These are phyloP conservation scores for Alternaria sp. DNA, from an alignment of 2,329 filamentous ascomycete species.

Conservation along the genomic window DNA sequence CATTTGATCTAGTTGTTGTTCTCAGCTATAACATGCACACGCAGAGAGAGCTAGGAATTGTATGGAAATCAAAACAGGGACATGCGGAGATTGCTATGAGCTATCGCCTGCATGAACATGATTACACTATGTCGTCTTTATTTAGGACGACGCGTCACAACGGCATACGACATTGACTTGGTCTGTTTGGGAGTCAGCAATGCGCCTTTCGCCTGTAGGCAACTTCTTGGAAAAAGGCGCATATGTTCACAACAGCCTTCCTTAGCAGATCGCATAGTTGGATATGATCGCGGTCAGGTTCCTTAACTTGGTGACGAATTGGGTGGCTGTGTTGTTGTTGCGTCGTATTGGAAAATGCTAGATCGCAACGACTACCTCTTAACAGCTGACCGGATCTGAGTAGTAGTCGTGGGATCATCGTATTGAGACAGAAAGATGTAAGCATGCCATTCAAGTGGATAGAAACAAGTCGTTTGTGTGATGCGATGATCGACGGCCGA, in stretches of 20 bases:
- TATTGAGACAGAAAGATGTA: background rate
- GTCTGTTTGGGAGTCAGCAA: background rate
- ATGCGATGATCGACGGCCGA: background rate
- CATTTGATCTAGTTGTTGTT: too few relatives aligned
- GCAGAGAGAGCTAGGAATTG: too few relatives aligned
- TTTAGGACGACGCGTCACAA: too few relatives aligned
- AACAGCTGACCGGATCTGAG: background rate
- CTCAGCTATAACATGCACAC: too few relatives aligned
- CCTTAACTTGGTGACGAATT: background rate
- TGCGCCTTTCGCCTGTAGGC: background rate
- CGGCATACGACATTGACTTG: too few relatives aligned
- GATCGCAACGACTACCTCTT: background rate
- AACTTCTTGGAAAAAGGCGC: background rate
- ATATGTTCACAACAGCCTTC: rapidly evolving
- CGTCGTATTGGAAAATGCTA: background rate
- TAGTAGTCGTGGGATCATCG: background rate
- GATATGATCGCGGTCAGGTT: background rate
- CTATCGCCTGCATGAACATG: too few relatives aligned
- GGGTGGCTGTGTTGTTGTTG: background rate
- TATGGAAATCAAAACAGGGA: too few relatives aligned
- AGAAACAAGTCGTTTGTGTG: background rate
- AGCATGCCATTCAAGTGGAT: background rate
- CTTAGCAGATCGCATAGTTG: background rate
- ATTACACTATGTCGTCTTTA: too few relatives aligned
- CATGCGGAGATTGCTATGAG: too few relatives aligned